Conservation (phyloP, 164 flowering plant genomes). For the Berberis thunbergii region DNA sequence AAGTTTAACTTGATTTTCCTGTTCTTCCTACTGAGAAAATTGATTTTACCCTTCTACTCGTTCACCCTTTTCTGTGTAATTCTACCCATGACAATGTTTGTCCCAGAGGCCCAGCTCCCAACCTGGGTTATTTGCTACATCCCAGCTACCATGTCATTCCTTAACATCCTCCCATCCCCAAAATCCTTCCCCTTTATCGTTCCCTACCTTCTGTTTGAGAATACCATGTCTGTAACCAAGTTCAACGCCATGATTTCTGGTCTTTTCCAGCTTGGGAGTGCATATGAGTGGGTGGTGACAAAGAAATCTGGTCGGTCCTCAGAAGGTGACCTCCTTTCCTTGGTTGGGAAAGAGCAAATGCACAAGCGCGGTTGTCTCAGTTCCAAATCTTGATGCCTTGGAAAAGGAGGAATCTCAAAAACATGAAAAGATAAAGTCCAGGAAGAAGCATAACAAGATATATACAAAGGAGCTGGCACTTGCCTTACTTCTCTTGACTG, state of each 20-base stretch:
- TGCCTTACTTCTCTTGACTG: conserved; percentile 75
- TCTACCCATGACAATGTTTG: conserved; percentile 94
- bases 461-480: conserved; percentile 68
- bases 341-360: conserved; percentile 36
- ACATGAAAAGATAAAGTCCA: conserved; percentile 19
- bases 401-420: conserved; percentile 23
- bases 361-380: conserved; percentile 46
- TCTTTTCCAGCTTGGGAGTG: conserved; percentile 87
- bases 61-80: conserved; percentile 93
- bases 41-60: conserved; percentile 89
- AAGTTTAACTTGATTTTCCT: conserved; percentile 79
- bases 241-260: conserved; percentile 98
- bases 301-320: conserved; percentile 90
- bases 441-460: conserved; percentile 77
- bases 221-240: conserved; percentile 97
- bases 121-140: conserved; percentile 92
- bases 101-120: conserved; percentile 93
- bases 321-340: conserved; percentile 56
- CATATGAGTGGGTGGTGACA: conserved; percentile 94
- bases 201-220: conserved; percentile 94
- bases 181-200: conserved; percentile 92
- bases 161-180: conserved; percentile 90
- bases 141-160: conserved; percentile 90
- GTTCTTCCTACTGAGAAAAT: conserved; percentile 82
- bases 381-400: conserved; percentile 41